These are phyloP conservation scores for Lichtheimia ornata DNA, from an alignment of 371 early-diverging fungal species.

Conservation along the genomic window DNA sequence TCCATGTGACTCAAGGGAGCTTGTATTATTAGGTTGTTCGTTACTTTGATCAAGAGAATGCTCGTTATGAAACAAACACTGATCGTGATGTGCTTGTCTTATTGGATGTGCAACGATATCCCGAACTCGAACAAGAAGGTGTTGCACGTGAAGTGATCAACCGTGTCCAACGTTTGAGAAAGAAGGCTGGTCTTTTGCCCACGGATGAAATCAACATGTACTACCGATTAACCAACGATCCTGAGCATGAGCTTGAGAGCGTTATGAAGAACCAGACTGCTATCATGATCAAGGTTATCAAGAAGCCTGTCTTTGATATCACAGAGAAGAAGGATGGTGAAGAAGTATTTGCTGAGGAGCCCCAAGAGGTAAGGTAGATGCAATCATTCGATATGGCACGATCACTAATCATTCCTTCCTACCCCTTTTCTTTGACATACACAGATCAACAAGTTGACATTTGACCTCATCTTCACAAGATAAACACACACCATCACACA, in stretches of 20 bases:
- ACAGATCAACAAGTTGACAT: slow-evolving; percentile 31
- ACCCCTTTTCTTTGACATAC: slow-evolving; percentile 25
- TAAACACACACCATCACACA: slow-evolving; percentile 9
- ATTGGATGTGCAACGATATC: slow-evolving; percentile 83
- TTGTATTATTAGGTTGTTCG: slow-evolving; percentile 57
- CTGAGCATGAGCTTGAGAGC: slow-evolving; percentile 62
- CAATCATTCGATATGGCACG: background rate
- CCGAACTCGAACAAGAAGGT: slow-evolving; percentile 90
- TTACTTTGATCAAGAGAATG: slow-evolving; percentile 70
- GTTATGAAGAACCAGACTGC: slow-evolving; percentile 76
- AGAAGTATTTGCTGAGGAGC: slow-evolving; percentile 66
- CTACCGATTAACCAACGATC: slow-evolving; percentile 74
- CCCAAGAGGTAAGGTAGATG: slow-evolving; percentile 66
- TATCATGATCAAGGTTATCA: slow-evolving; percentile 72
- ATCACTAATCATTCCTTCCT: slow-evolving; percentile 43
- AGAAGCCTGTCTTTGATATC: slow-evolving; percentile 57
- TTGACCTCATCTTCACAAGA: slow-evolving; percentile 41
- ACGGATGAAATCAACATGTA: slow-evolving; percentile 88
- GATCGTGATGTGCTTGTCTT: slow-evolving; percentile 90
- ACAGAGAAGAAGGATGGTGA: slow-evolving; percentile 35
- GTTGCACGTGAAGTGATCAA: slow-evolving; percentile 97
- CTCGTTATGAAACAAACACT: slow-evolving; percentile 73
- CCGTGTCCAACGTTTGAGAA: slow-evolving; percentile 97
- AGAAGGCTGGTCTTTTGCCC: slow-evolving; percentile 84
- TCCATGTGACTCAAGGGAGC: background rate